These are phyloP conservation scores for Vaucheria bursata DNA, from an alignment of 352 stramenopile genomes.

Conservation along the genomic window DNA sequence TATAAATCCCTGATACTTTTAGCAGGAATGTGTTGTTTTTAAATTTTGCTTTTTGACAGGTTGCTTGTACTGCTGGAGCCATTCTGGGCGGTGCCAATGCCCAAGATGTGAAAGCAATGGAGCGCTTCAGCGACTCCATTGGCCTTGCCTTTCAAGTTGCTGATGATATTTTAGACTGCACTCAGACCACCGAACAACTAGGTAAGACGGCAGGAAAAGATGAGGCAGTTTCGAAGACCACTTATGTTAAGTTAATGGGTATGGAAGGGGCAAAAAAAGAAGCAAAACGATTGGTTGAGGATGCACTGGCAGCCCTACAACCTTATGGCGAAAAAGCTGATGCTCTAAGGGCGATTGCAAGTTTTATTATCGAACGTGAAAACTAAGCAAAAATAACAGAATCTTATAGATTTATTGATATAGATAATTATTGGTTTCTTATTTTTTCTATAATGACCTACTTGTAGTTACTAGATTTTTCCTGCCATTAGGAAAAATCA, in stretches of 20 bases:
- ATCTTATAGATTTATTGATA: no score
- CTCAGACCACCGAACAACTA: slow-evolving; percentile 63
- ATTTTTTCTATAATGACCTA: no score
- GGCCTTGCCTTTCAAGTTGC: slow-evolving; percentile 72
- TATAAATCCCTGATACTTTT: no score
- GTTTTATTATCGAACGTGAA: slow-evolving; percentile 64
- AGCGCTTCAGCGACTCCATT: slow-evolving; percentile 68
- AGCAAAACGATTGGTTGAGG: slow-evolving; percentile 59
- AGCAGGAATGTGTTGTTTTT: no score
- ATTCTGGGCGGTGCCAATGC: slow-evolving; percentile 62
- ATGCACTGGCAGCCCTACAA: slow-evolving; percentile 60
- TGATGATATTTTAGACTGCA: slow-evolving; percentile 75
- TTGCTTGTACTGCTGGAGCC: slow-evolving; percentile 59
- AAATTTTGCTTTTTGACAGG: no score
- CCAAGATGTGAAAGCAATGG: slow-evolving; percentile 60
- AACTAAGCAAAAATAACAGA: no score
- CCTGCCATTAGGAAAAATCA: no score
- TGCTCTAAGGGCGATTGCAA: slow-evolving; percentile 61
- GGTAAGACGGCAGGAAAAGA: slow-evolving; percentile 74
- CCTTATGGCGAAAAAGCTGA: slow-evolving; percentile 60
- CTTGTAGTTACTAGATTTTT: no score
- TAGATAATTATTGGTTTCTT: no score
- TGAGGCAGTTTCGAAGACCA: slow-evolving; percentile 66
- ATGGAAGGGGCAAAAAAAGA: slow-evolving; percentile 63
- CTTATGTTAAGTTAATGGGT: slow-evolving; percentile 68